These are phyloP conservation scores for Leucocoprinus sp. DNA, from an alignment of 768 basidiomycete species.

Conservation along the genomic window DNA sequence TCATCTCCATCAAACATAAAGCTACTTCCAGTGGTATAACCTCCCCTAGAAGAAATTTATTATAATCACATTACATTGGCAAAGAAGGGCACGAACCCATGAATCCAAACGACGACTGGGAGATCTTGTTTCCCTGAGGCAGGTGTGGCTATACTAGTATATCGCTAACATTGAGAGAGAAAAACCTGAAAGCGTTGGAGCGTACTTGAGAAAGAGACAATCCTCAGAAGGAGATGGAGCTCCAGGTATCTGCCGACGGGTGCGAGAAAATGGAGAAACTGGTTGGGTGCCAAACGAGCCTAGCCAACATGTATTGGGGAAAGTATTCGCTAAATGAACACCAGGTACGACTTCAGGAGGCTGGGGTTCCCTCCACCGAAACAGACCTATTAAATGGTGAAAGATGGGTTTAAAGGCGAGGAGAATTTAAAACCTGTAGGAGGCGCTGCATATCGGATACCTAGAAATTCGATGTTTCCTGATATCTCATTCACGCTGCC, in stretches of 20 bases:
- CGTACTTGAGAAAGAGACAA: background rate
- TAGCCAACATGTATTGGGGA: background rate
- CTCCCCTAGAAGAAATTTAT: background rate
- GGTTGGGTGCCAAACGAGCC: background rate
- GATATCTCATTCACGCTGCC: slow-evolving; percentile 27
- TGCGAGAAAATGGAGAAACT: background rate
- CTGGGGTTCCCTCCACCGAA: slow-evolving; percentile 13
- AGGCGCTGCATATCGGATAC: slow-evolving; percentile 41
- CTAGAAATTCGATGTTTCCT: slow-evolving; percentile 29
- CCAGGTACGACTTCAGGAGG: background rate
- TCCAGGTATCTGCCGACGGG: background rate
- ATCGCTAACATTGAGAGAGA: background rate
- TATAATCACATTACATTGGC: background rate
- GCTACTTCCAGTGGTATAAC: background rate
- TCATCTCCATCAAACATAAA: slow-evolving; percentile 24
- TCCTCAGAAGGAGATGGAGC: background rate
- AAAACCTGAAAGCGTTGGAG: background rate
- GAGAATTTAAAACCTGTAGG: slow-evolving; percentile 29
- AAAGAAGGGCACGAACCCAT: background rate
- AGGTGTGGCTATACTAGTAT: background rate
- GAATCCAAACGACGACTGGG: background rate
- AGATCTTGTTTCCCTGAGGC: background rate
- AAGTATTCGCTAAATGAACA: background rate
- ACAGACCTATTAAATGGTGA: slow-evolving; percentile 12
- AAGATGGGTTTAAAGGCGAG: background rate